phyloP scores from a whole-genome alignment of 2,329 filamentous ascomycete genomes.

The Ustulina deusta region DNA sequence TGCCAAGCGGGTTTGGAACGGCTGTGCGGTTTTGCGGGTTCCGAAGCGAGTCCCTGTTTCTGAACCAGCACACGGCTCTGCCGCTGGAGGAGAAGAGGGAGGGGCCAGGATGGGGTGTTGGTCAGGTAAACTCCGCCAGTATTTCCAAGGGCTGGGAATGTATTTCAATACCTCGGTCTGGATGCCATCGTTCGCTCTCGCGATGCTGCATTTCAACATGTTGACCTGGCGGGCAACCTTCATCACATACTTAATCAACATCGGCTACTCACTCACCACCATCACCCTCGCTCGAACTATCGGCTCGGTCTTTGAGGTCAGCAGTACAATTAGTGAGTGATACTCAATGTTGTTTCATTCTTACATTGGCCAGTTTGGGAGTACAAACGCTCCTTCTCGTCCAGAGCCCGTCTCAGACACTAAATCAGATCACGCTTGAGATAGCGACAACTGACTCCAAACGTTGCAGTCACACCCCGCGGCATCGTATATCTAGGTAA shows the following conservation, averaged over 20 bases:
- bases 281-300: slow-evolving; percentile 61
- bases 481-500: slow-evolving; percentile 58
- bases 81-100: background rate
- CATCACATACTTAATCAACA: slow-evolving; percentile 65
- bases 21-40: slow-evolving; percentile 47
- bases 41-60: slow-evolving; percentile 45
- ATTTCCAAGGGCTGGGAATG: slow-evolving; percentile 50
- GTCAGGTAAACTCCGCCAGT: slow-evolving; percentile 40
- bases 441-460: background rate
- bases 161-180: slow-evolving; percentile 56
- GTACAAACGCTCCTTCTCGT: background rate
- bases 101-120: slow-evolving; percentile 20
- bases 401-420: background rate
- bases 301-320: slow-evolving; percentile 64
- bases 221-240: slow-evolving; percentile 67
- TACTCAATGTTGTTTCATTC: no score
- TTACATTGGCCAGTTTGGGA: background rate
- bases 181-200: slow-evolving; percentile 62
- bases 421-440: background rate
- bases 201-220: slow-evolving; percentile 66
- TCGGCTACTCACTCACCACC: slow-evolving; percentile 60
- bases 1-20: slow-evolving; percentile 56
- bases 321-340: slow-evolving; percentile 58
- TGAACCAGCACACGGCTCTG: background rate
- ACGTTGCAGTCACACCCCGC: slow-evolving; percentile 56